A percentile compares a stretch with the other conserved stretches of the same genome.
These are phyloP conservation scores for Nothophytophthora sp. DNA, from an alignment of 352 stramenopile species.

Conservation along the genomic window DNA sequence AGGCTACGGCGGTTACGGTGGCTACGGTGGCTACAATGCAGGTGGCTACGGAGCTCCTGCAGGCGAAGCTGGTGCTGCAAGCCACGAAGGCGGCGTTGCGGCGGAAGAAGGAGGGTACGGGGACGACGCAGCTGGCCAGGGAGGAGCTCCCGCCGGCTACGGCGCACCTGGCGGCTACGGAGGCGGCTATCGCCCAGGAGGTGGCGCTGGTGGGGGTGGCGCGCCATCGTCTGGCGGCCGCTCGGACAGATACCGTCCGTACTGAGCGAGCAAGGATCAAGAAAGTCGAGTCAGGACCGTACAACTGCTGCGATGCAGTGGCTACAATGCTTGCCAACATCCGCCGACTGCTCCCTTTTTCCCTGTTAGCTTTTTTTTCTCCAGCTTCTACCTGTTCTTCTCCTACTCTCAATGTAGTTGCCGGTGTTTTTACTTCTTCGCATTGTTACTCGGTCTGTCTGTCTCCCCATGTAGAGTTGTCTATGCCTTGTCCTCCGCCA, in stretches of 20 bases:
- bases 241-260: constrained; percentile 85
- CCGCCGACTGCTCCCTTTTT: constrained; percentile 2
- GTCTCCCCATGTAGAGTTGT: background rate
- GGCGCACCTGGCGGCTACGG: constrained; percentile 27
- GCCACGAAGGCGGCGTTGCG: constrained; percentile 28
- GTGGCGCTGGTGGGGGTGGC: constrained; percentile 29
- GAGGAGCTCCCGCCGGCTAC: constrained; percentile 27
- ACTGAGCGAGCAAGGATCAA: constrained; percentile 44
- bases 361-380: constrained; percentile 12
- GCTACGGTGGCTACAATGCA: constrained; percentile 33
- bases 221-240: constrained; percentile 57
- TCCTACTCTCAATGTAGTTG: constrained; percentile 33
- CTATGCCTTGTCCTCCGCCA: constrained; percentile 16
- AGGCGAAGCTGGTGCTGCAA: constrained; percentile 26
- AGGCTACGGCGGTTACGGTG: constrained; percentile 34
- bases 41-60: constrained; percentile 31
- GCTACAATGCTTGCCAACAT: constrained; percentile 10
- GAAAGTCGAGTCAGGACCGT: constrained; percentile 9
- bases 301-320: background rate
- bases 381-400: constrained; percentile 22
- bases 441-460: constrained; percentile 2
- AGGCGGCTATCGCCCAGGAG: constrained; percentile 63
- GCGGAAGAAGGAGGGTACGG: constrained; percentile 38
- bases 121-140: constrained; percentile 24
- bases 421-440: constrained; percentile 4